phyloP scores from a whole-genome alignment of 2,329 filamentous ascomycete species.

The Alternaria sp. region DNA sequence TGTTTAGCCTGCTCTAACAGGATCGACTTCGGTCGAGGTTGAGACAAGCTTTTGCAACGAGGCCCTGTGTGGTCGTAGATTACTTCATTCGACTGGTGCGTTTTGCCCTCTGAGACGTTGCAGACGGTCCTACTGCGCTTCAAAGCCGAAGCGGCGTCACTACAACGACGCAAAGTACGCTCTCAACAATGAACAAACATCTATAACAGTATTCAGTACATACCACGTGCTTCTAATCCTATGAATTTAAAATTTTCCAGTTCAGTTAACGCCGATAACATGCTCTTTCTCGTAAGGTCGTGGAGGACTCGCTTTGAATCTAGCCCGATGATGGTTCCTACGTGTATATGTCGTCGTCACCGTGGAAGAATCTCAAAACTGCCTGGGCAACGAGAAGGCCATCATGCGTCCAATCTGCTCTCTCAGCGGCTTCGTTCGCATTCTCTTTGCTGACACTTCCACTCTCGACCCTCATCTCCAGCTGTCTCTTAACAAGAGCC shows the following conservation, averaged over 20 bases:
- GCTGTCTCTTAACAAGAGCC: conserved; percentile 54
- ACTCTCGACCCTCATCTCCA: conserved; percentile 54
- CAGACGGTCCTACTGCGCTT: neutral
- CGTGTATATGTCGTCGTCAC: conserved; percentile 36
- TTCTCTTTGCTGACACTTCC: conserved; percentile 49
- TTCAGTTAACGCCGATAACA: neutral
- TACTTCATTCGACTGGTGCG: neutral
- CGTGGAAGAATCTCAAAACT: conserved; percentile 42
- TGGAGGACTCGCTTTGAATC: neutral
- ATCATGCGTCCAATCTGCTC: conserved; percentile 43
- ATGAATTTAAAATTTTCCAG: neutral
- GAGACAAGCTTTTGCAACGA: neutral
- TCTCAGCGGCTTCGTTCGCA: conserved; percentile 43
- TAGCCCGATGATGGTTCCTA: neutral
- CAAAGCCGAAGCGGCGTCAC: neutral
- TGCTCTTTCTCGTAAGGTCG: neutral
- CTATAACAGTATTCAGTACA: neutral
- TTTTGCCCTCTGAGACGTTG: neutral
- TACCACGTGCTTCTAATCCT: neutral
- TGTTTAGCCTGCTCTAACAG: neutral
- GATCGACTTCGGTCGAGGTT: neutral
- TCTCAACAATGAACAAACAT: neutral
- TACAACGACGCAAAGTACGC: neutral
- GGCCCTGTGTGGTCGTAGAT: no score
- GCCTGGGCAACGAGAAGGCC: conserved; percentile 38